Conservation (phyloP, 2,329 filamentous ascomycete species). For the Myriosclerotinia scirpicola region DNA sequence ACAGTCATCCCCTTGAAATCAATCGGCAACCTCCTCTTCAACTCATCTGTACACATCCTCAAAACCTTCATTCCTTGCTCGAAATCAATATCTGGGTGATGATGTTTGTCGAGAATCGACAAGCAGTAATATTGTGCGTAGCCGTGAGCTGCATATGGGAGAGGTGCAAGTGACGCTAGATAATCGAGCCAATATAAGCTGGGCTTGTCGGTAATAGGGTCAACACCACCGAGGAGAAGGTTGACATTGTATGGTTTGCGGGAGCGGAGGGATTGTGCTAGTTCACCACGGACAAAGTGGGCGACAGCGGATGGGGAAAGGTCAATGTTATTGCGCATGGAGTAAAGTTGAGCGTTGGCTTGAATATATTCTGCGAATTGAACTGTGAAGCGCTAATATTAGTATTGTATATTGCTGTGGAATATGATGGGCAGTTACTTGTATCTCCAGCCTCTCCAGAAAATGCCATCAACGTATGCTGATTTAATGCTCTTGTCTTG, state of each 20-base stretch:
- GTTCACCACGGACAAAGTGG: constrained; percentile 90
- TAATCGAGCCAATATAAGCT: constrained; percentile 97
- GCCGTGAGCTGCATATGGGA: constrained; percentile 95
- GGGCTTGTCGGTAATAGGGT: constrained; percentile 87
- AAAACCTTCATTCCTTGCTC: constrained; percentile 90
- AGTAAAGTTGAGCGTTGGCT: constrained; percentile 96
- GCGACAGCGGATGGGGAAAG: constrained; percentile 86
- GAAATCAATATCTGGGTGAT: constrained; percentile 88
- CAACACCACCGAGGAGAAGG: constrained; percentile 88
- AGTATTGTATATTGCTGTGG: constrained; percentile 19
- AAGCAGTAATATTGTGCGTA: constrained; percentile 99
- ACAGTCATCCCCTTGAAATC: constrained; percentile 98
- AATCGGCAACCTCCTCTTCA: constrained; percentile 94
- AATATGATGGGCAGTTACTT: constrained; percentile 51
- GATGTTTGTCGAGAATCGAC: constrained; percentile 96
- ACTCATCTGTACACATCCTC: constrained; percentile 91
- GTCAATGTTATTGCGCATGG: constrained; percentile 95
- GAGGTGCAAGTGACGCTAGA: constrained; percentile 79
- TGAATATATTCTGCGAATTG: constrained; percentile 99
- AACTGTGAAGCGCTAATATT: constrained; percentile 53
- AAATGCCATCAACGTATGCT: constrained; percentile 92
- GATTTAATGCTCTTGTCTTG: constrained; percentile 91
- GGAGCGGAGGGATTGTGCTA: constrained; percentile 86
- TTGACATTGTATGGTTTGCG: constrained; percentile 97
- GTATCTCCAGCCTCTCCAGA: constrained; percentile 96